A percentile compares a stretch with the other conserved stretches of the same genome.
Conservation (phyloP, 73 alveolate genomes). For the Paramecium tetraurelia region DNA sequence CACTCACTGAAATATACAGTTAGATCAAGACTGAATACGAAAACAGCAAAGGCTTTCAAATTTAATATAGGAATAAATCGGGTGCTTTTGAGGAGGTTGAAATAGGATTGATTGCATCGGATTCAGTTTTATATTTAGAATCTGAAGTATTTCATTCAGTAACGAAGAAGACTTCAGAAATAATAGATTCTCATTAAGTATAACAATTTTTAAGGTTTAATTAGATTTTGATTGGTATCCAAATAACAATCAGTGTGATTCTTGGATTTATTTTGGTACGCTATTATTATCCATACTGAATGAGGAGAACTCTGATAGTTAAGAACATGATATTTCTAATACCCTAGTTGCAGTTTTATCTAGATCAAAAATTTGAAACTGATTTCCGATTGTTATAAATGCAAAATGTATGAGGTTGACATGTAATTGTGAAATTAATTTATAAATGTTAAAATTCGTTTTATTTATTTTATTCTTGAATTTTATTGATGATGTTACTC, state of each 20-base stretch:
- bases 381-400: neutral
- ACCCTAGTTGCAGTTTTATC: neutral
- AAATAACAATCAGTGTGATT: neutral
- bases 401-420: neutral
- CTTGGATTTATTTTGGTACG: neutral
- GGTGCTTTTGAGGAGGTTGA: neutral
- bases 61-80: neutral
- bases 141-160: neutral
- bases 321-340: neutral
- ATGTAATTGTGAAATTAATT: neutral
- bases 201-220: neutral
- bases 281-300: neutral
- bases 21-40: neutral
- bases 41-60: neutral
- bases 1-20: neutral
- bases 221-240: neutral
- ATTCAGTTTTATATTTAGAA: neutral
- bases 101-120: neutral
- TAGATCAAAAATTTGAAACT: neutral
- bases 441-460: neutral
- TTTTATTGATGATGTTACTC: neutral
- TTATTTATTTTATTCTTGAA: neutral
- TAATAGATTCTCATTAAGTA: neutral
- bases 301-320: neutral
- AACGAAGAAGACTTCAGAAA: neutral